phyloP scores from a whole-genome alignment of 306 rosid genomes.

The Hylodesmum podocarpum region DNA sequence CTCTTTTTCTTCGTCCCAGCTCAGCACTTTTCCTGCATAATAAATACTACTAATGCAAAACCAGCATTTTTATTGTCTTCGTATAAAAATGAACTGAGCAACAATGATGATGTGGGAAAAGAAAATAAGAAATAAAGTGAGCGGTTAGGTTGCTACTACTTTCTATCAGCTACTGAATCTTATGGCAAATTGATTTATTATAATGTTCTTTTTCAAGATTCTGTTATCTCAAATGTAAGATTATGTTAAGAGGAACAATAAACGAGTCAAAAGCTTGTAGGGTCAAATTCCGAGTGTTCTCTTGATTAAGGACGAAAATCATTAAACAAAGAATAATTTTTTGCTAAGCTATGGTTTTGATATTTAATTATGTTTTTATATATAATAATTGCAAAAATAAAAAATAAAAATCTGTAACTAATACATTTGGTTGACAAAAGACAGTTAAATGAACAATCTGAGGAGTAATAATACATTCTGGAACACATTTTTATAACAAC shows the following conservation, averaged over 20 bases:
- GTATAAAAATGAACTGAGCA: background rate
- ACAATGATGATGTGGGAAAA: background rate
- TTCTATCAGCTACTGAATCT: background rate
- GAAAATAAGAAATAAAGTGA: background rate
- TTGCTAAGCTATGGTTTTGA: too few relatives aligned
- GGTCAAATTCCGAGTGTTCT: background rate
- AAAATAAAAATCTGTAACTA: too few relatives aligned
- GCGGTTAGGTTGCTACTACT: background rate
- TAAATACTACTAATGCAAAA: background rate
- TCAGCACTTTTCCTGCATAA: background rate
- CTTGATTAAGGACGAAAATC: background rate
- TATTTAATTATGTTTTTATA: too few relatives aligned
- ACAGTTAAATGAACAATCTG: too few relatives aligned
- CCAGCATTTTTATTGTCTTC: background rate
- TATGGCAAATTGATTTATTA: background rate
- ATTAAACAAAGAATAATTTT: too few relatives aligned
- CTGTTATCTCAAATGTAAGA: background rate
- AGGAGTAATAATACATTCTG: too few relatives aligned
- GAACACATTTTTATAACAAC: too few relatives aligned
- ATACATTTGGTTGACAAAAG: too few relatives aligned
- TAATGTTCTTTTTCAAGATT: background rate
- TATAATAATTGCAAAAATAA: too few relatives aligned
- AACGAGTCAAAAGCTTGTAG: background rate
- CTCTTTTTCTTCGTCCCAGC: background rate
- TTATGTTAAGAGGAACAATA: background rate